Evolutionary conservation across 2,329 filamentous ascomycete species (phyloP).

Genomic region (Myriosclerotinia duriaeana): DNA sequence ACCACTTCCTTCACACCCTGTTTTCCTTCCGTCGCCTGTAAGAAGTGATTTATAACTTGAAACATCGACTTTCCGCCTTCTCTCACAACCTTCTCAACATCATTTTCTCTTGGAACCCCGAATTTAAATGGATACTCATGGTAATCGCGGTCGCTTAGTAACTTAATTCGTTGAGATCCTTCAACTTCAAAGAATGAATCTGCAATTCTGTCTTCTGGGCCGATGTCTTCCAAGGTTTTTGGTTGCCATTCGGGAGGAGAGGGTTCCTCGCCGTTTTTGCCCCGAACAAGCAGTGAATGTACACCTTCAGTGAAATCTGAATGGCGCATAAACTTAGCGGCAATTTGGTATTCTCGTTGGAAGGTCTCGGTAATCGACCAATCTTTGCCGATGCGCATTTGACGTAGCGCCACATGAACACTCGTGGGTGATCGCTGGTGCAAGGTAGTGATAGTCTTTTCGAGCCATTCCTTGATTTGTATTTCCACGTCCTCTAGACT

Average conservation of each 20-base stretch:
- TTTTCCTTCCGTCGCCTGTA: constrained; percentile 59
- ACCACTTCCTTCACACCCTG: constrained; percentile 70
- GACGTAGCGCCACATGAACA: constrained; percentile 78
- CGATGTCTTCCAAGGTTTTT: constrained; percentile 66
- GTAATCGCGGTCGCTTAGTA: constrained; percentile 66
- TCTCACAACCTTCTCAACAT: constrained; percentile 51
- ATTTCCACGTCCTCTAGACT: constrained; percentile 45
- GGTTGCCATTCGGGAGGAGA: constrained; percentile 66
- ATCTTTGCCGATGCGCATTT: constrained; percentile 71
- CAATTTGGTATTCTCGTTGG: constrained; percentile 80
- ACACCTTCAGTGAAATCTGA: constrained; percentile 92
- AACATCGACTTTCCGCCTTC: constrained; percentile 46
- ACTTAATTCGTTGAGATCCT: constrained; percentile 50
- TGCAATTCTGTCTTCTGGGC: constrained; percentile 52
- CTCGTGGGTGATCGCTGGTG: constrained; percentile 79
- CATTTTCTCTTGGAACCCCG: constrained; percentile 66
- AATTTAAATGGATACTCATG: constrained; percentile 71
- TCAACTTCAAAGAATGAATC: constrained; percentile 66
- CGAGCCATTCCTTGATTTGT: constrained; percentile 68
- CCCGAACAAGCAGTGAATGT: constrained; percentile 69
- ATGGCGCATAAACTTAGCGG: constrained; percentile 83
- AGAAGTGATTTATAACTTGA: constrained; percentile 63
- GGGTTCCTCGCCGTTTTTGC: constrained; percentile 47
- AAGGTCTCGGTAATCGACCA: constrained; percentile 89
- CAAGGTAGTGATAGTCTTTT: constrained; percentile 73